Conservation (phyloP, 1,139 yeast genomes). For the Saccharomyces hybrid region DNA sequence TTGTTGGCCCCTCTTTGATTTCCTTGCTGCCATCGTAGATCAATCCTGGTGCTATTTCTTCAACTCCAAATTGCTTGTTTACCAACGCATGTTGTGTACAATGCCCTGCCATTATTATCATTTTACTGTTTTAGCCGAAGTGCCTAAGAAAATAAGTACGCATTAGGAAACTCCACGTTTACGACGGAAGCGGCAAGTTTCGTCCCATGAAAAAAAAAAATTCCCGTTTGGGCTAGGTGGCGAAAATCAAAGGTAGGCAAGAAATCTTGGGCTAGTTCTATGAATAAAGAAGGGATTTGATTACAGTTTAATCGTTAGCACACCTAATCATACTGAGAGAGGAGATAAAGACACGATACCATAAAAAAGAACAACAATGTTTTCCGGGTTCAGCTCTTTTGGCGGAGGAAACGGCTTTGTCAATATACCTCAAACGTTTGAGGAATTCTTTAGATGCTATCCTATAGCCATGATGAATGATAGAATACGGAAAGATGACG, state of each 20-base stretch:
- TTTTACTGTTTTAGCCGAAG: neutral
- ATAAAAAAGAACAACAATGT: conserved; percentile 8
- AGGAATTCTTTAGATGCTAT: conserved; percentile 85
- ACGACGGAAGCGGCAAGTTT: neutral
- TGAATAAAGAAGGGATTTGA: neutral
- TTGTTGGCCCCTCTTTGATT: neutral
- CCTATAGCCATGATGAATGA: conserved; percentile 92
- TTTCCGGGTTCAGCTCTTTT: conserved; percentile 29
- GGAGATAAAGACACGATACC: neutral
- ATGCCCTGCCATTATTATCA: neutral
- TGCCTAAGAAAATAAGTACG: neutral
- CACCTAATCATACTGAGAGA: neutral
- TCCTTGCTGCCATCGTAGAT: neutral
- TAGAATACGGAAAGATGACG: conserved; percentile 62
- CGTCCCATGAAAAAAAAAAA: neutral
- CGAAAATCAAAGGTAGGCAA: neutral
- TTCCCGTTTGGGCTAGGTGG: neutral
- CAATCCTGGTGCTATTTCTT: neutral
- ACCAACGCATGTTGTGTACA: neutral
- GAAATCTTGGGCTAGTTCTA: neutral
- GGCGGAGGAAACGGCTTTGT: conserved; percentile 22
- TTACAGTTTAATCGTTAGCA: neutral
- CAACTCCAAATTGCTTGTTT: neutral
- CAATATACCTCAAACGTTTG: conserved; percentile 41
- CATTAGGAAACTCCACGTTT: neutral